These are phyloP conservation scores for Eremothecium cymbalariae DNA, from an alignment of 1,139 yeast species.

Conservation along the genomic window DNA sequence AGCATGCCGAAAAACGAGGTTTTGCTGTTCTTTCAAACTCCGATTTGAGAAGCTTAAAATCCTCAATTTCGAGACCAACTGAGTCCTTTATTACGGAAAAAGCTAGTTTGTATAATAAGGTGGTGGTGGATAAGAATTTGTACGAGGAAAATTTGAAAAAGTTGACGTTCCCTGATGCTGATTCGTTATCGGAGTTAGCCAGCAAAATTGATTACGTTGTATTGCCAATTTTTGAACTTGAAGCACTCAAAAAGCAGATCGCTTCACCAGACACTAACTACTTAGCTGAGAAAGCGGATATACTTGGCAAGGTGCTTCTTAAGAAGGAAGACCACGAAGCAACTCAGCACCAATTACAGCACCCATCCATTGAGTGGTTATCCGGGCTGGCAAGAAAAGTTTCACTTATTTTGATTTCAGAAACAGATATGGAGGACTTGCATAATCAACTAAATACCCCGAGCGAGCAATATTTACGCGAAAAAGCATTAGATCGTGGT, in stretches of 20 bases:
- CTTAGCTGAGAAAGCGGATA: slow-evolving; percentile 21
- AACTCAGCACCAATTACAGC: slow-evolving; percentile 2
- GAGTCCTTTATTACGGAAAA: slow-evolving; percentile 1
- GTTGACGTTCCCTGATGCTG: not conserved
- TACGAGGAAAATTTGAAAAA: not conserved
- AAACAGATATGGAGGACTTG: no score
- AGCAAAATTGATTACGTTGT: not conserved
- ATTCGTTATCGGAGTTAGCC: slow-evolving; percentile 1
- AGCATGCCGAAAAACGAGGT: slow-evolving; percentile 28
- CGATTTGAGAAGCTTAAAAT: slow-evolving; percentile 12
- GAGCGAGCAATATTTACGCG: slow-evolving; percentile 9
- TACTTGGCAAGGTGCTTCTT: slow-evolving; percentile 21
- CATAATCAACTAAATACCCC: no score
- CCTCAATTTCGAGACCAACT: not conserved
- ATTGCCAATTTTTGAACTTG: slow-evolving; percentile 1
- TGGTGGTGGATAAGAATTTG: not conserved
- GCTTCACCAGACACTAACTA: slow-evolving; percentile 10
- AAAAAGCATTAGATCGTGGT: slow-evolving; percentile 6
- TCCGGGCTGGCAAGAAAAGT: not conserved
- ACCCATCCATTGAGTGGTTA: slow-evolving; percentile 12
- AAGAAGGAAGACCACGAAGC: slow-evolving; percentile 11
- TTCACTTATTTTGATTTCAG: not conserved
- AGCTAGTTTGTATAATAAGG: slow-evolving; percentile 1
- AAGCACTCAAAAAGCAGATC: slow-evolving; percentile 4
- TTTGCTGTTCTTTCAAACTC: slow-evolving; percentile 23